A percentile compares a stretch with the other conserved stretches of the same genome.
These are phyloP conservation scores for Boletus barrowsii DNA, from an alignment of 768 basidiomycete genomes.

Conservation along the genomic window DNA sequence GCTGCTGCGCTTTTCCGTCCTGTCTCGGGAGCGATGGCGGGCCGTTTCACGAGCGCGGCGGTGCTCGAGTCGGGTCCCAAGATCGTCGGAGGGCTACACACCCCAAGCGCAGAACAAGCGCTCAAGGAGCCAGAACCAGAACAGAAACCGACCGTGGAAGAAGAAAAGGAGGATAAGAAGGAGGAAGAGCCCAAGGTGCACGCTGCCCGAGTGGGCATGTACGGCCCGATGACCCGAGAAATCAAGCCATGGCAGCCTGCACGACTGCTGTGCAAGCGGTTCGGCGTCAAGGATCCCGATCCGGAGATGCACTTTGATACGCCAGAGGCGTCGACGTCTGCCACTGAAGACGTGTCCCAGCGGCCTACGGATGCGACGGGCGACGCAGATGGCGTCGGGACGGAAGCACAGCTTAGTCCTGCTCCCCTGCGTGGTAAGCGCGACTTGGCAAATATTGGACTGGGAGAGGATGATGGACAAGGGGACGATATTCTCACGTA, in stretches of 20 bases:
- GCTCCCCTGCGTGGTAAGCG: constrained; percentile 32
- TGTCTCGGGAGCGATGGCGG: constrained; percentile 88
- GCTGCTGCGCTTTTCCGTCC: constrained; percentile 90
- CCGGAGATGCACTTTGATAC: constrained; percentile 45
- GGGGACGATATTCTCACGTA: constrained; percentile 87
- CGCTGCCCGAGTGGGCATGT: constrained; percentile 87
- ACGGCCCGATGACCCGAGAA: constrained; percentile 82
- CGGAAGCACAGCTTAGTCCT: background rate
- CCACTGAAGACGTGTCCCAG: constrained; percentile 12
- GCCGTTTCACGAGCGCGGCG: constrained; percentile 83
- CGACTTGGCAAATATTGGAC: constrained; percentile 79
- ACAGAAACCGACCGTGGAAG: constrained; percentile 34
- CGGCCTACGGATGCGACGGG: background rate
- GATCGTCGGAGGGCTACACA: constrained; percentile 65
- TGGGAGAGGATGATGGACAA: constrained; percentile 91
- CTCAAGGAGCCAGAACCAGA: constrained; percentile 42
- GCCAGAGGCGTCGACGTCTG: constrained; percentile 23
- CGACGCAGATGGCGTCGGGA: background rate
- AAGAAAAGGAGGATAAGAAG: constrained; percentile 36
- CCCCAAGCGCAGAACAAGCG: constrained; percentile 41
- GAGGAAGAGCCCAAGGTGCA: constrained; percentile 73
- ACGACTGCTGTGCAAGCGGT: constrained; percentile 87
- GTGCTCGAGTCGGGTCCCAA: constrained; percentile 65
- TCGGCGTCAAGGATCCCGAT: constrained; percentile 87
- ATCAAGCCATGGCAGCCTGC: constrained; percentile 74